These are phyloP conservation scores for Alternaria brassicicola DNA, from an alignment of 2,329 filamentous ascomycete genomes.

Conservation along the genomic window DNA sequence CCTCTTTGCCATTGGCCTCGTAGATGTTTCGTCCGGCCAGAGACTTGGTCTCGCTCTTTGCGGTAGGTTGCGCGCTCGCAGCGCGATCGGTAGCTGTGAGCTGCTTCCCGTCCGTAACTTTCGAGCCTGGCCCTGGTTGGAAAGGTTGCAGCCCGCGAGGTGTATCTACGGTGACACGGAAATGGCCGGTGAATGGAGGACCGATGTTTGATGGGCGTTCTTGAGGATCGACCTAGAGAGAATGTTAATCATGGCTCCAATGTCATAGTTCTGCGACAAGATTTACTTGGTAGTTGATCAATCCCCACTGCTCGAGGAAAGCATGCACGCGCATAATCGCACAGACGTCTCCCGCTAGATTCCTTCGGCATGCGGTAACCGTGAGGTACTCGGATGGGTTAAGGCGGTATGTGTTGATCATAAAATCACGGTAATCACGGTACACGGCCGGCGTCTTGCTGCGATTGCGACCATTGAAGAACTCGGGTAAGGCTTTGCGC, in stretches of 20 bases:
- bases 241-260: slow-evolving; percentile 5
- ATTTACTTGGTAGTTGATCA: slow-evolving; percentile 96
- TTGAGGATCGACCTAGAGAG: slow-evolving; percentile 86
- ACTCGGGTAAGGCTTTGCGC: slow-evolving; percentile 92
- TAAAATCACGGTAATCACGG: slow-evolving; percentile 99
- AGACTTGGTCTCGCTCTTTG: slow-evolving; percentile 85
- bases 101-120: slow-evolving; percentile 64
- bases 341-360: slow-evolving; percentile 95
- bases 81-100: slow-evolving; percentile 72
- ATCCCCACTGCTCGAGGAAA: slow-evolving; percentile 96
- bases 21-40: slow-evolving; percentile 95
- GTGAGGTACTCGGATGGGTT: slow-evolving; percentile 97
- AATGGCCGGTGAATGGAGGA: slow-evolving; percentile 95
- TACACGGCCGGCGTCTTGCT: slow-evolving; percentile 98
- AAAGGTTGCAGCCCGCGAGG: slow-evolving; percentile 92
- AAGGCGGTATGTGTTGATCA: slow-evolving; percentile 98
- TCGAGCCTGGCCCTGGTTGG: slow-evolving; percentile 83
- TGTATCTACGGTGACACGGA: slow-evolving; percentile 94
- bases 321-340: slow-evolving; percentile 99
- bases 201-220: slow-evolving; percentile 94
- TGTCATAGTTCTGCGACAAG: background rate
- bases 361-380: slow-evolving; percentile 92
- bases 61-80: slow-evolving; percentile 67
- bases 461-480: slow-evolving; percentile 97
- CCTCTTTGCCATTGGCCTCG: slow-evolving; percentile 86